Evolutionary conservation across 345 rosid genomes (phyloP).

Genomic region (Citrus glauca): DNA sequence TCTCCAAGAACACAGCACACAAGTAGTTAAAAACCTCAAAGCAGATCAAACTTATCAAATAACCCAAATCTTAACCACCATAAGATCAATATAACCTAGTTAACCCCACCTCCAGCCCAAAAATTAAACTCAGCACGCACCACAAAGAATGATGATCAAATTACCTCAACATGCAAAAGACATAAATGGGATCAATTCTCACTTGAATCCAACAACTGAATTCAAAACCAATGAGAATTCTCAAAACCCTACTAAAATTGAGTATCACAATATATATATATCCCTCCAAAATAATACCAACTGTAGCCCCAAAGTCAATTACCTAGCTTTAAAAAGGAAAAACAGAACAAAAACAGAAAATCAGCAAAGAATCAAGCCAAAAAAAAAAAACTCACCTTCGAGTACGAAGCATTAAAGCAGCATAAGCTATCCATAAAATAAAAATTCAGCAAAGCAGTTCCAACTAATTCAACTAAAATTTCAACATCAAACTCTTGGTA

Average conservation of each 20-base stretch:
- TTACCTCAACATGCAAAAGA: not conserved
- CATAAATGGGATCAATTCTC: not conserved
- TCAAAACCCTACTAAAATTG: conserved; percentile 3
- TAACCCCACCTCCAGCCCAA: not conserved
- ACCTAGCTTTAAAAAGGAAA: no score
- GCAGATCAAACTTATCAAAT: not conserved
- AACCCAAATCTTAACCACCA: not conserved
- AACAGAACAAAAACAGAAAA: not conserved
- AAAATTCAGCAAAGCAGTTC: conserved; percentile 14
- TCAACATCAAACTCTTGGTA: conserved; percentile 10
- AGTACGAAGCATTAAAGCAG: conserved; percentile 33
- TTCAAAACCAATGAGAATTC: not conserved
- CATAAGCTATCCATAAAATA: conserved; percentile 37
- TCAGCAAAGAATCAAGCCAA: not conserved
- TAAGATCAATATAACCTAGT: not conserved
- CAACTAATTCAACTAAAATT: conserved; percentile 16
- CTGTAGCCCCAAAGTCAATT: not conserved
- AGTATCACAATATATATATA: not conserved
- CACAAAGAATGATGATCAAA: conserved; percentile 3
- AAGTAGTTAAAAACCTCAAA: not conserved
- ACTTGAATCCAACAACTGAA: conserved; percentile 11
- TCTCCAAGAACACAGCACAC: not conserved
- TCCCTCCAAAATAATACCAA: not conserved
- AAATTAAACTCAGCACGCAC: not conserved
- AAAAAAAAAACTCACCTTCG: conserved; percentile 24